Percentiles rank a stretch among this genome's conserved stretches.
Conservation (phyloP, 352 stramenopile species). For the Phytophthora cactorum region DNA sequence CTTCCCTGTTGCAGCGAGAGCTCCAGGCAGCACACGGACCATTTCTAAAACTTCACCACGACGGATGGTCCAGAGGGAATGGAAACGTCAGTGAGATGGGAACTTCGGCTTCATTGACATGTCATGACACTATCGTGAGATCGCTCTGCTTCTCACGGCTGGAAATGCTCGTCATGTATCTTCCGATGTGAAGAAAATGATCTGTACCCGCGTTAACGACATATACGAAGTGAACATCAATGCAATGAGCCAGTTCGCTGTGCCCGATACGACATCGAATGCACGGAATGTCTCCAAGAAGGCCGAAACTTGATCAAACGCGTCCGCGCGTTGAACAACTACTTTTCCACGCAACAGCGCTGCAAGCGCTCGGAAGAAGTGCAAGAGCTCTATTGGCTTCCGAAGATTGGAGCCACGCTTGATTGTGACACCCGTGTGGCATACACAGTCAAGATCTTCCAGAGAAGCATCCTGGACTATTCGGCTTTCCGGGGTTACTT, state of each 20-base stretch:
- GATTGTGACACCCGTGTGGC: slow-evolving; percentile 18
- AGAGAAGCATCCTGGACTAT: slow-evolving; percentile 12
- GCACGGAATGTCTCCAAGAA: slow-evolving; percentile 5
- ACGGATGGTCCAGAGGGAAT: neutral
- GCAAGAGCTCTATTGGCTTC: slow-evolving; percentile 7
- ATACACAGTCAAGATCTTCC: slow-evolving; percentile 16
- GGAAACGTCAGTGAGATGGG: neutral
- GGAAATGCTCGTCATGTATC: neutral
- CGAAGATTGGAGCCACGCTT: neutral
- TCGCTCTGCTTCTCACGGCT: neutral
- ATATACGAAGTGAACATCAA: neutral
- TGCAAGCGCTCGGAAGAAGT: slow-evolving; percentile 10
- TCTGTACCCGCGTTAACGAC: neutral
- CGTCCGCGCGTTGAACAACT: slow-evolving; percentile 6
- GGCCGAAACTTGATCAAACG: neutral
- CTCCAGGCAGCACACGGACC: neutral
- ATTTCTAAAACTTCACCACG: neutral
- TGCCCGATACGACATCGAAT: neutral
- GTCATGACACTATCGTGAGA: neutral
- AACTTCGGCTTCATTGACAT: neutral
- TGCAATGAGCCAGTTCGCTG: slow-evolving; percentile 1
- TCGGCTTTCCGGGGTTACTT: slow-evolving; percentile 4
- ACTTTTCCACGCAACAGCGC: slow-evolving; percentile 8
- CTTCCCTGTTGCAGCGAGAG: neutral
- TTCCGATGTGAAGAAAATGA: neutral